Evolutionary conservation across 169 alveolate species (phyloP), one percentile per base, ranked within the genome.

Genomic region (Babesia ovata): DNA sequence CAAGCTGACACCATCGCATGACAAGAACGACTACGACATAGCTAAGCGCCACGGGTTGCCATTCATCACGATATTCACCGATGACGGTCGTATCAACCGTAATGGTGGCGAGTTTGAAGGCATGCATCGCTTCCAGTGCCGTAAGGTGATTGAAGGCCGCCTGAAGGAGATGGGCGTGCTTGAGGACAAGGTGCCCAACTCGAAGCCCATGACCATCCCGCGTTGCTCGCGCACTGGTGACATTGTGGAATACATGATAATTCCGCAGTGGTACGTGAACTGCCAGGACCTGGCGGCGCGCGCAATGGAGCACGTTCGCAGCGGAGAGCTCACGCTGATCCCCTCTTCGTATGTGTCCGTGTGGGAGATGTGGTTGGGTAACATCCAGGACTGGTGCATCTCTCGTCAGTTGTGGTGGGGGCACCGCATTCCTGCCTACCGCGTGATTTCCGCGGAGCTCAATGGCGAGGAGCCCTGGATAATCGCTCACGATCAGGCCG

Each of bases 351-450:
- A 96, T 84, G 98, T 95, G 44, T 92, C 95, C 70, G 95, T 97
- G 0, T 97, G 99, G 99, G 95, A 88, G 92, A 85, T 95, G 82
- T 98, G 99, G 99, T 93, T 98, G 28, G 99, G 95, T 48, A 98
- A 98, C 78, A 97, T 97, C 62, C 94, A 95, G 63, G 99, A 98
- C 90, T 98, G 99, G 99, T 98, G 99, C 85, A 94, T 98, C 48
- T 96, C 99, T 10, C 90, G 99, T 46, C 99, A 98, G 88, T 94
- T 98, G 52, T 98, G 99, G 99, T 98, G 99, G 99, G 99, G 99
- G 2, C 99, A 98, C 88, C 95, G 99, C 71, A 97, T 97, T 69
- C 99, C 99, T 1, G 99, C 99, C 10, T 97, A 96, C 87, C 79
- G 93, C 63, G 95, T 95, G 48, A 90, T 90, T 21, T 59, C 84